Conservation (phyloP, 805 yeast species). For the Hanseniaspora valbyensis region DNA sequence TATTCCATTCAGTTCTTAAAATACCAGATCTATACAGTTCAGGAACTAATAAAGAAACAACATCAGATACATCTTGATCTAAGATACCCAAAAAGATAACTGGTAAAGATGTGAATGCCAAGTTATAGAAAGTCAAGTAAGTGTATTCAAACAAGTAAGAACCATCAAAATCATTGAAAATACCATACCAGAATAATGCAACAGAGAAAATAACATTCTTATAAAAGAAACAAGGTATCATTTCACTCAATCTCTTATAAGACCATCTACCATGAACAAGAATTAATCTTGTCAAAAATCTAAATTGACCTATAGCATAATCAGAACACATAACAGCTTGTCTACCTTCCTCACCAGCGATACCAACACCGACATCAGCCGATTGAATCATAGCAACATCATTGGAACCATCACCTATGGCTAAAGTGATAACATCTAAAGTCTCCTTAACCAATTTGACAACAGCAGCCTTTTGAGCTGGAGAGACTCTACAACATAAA, state of each 20-base stretch:
- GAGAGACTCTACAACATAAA: conserved; percentile 78
- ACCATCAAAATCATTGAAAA: conserved; percentile 66
- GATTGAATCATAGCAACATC: conserved; percentile 88
- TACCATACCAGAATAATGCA: conserved; percentile 71
- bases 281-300: conserved; percentile 54
- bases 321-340: conserved; percentile 85
- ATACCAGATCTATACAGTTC: conserved; percentile 67
- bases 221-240: conserved; percentile 73
- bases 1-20: conserved; percentile 58
- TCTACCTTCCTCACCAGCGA: conserved; percentile 85
- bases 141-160: conserved; percentile 70
- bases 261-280: conserved; percentile 83
- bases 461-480: conserved; percentile 78
- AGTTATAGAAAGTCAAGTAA: conserved; percentile 65
- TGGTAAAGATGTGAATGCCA: conserved; percentile 75
- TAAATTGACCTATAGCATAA: conserved; percentile 74
- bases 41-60: conserved; percentile 60
- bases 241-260: conserved; percentile 67
- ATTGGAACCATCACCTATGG: conserved; percentile 82
- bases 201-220: conserved; percentile 67
- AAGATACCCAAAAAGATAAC: conserved; percentile 66
- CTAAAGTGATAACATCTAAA: conserved; percentile 70
- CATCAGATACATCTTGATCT: conserved; percentile 69
- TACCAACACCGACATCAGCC: conserved; percentile 80
- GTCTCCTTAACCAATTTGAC: conserved; percentile 65